Conservation (phyloP, 2,329 filamentous ascomycete genomes). For the Beauveria sp. region DNA sequence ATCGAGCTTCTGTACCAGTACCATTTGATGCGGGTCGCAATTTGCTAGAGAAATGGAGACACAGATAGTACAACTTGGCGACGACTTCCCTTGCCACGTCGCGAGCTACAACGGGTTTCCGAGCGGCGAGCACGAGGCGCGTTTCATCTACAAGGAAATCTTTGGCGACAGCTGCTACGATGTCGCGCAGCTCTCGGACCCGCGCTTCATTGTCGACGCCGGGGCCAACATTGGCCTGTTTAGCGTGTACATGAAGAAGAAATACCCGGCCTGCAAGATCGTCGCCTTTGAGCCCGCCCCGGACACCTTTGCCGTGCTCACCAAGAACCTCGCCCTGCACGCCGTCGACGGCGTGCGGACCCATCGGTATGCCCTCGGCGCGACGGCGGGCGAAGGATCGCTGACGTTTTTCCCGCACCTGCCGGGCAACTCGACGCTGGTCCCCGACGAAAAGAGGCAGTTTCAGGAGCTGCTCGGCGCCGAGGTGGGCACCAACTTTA, state of each 20-base stretch:
- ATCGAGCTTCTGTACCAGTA: background rate
- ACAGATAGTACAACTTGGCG: background rate
- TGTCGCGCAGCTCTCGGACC: slow-evolving; percentile 8
- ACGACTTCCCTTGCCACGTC: slow-evolving; percentile 1
- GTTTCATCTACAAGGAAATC: slow-evolving; percentile 18
- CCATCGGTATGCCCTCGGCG: slow-evolving; percentile 13
- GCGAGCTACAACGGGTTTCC: slow-evolving; percentile 3
- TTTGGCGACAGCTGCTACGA: slow-evolving; percentile 18
- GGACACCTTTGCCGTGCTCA: slow-evolving; percentile 13
- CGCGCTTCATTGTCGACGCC: slow-evolving; percentile 18
- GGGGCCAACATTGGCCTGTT: slow-evolving; percentile 22
- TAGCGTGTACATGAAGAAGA: slow-evolving; percentile 19
- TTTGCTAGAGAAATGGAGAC: background rate
- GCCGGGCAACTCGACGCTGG: slow-evolving; percentile 19
- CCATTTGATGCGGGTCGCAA: background rate
- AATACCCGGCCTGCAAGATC: slow-evolving; percentile 17
- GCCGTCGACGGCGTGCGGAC: slow-evolving; percentile 9
- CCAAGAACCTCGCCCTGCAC: slow-evolving; percentile 16
- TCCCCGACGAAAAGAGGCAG: slow-evolving; percentile 13
- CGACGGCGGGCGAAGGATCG: background rate
- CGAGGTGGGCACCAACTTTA: slow-evolving; percentile 3
- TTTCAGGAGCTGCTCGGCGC: slow-evolving; percentile 4
- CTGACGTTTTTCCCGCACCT: slow-evolving; percentile 17
- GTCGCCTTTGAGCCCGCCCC: slow-evolving; percentile 21
- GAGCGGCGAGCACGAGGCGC: slow-evolving; percentile 13